These are phyloP conservation scores for Quercus tomentella DNA, from an alignment of 331 rosid genomes.

Conservation along the genomic window DNA sequence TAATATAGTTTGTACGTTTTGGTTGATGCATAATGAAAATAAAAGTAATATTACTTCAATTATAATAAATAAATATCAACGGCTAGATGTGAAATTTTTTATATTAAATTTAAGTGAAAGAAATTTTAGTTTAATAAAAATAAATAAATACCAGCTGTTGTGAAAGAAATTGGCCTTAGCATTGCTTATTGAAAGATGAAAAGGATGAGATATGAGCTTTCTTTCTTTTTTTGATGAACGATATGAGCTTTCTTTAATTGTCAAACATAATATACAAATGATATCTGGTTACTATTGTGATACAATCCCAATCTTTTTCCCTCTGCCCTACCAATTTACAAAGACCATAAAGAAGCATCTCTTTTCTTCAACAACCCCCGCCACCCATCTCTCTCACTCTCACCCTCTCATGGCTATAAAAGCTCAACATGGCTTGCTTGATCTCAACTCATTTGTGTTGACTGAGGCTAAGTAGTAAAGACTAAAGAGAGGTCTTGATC, in stretches of 20 bases:
- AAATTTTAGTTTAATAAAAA: too few relatives aligned
- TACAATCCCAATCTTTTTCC: slow-evolving; percentile 7
- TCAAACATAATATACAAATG: slow-evolving; percentile 18
- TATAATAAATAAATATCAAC: too few relatives aligned
- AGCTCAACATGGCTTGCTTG: slow-evolving; percentile 14
- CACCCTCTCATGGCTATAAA: slow-evolving; percentile 21
- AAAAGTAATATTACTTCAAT: too few relatives aligned
- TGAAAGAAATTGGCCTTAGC: too few relatives aligned
- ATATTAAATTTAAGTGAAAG: too few relatives aligned
- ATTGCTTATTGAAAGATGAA: neutral
- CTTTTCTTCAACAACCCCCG: neutral
- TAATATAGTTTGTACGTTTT: too few relatives aligned
- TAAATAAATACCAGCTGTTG: too few relatives aligned
- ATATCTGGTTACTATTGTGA: slow-evolving; percentile 23
- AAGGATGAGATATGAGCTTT: slow-evolving; percentile 12
- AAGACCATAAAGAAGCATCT: neutral
- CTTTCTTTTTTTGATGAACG: neutral
- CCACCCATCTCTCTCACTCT: neutral
- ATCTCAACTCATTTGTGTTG: slow-evolving; percentile 7
- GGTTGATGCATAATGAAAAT: too few relatives aligned
- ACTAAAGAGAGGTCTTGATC: neutral
- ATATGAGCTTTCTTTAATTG: slow-evolving; percentile 11
- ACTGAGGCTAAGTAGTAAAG: neutral
- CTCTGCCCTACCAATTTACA: neutral
- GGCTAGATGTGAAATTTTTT: too few relatives aligned